Percentiles rank a stretch among this genome's conserved stretches.
These are phyloP conservation scores for Vaccinium vitisidaea DNA, from an alignment of 148 eudicot genomes.

Conservation along the genomic window DNA sequence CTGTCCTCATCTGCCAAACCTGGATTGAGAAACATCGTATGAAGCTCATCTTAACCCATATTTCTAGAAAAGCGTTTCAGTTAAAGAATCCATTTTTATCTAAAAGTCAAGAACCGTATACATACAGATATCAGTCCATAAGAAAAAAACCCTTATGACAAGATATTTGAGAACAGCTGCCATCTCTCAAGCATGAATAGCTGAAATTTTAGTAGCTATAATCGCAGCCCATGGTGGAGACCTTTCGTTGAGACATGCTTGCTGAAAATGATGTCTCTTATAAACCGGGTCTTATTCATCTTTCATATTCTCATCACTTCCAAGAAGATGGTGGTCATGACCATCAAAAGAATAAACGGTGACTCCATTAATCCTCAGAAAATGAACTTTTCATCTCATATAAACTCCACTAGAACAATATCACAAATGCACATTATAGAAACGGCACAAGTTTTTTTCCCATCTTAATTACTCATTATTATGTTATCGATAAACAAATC, in stretches of 20 bases:
- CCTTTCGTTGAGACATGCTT: neutral
- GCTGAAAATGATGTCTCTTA: neutral
- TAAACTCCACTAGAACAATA: neutral
- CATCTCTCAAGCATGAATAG: slow-evolving; percentile 2
- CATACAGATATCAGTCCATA: neutral
- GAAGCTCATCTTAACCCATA: neutral
- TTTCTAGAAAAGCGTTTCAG: neutral
- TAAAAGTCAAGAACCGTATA: neutral
- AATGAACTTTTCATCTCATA: neutral
- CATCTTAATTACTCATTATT: neutral
- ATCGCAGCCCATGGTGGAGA: neutral
- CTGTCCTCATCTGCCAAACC: slow-evolving; percentile 99
- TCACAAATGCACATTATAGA: neutral
- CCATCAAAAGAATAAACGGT: neutral
- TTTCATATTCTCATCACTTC: neutral
- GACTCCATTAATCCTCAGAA: neutral
- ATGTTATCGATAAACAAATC: neutral
- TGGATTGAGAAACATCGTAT: slow-evolving; percentile 26
- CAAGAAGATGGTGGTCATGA: neutral
- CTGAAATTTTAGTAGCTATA: neutral
- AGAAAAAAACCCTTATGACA: neutral
- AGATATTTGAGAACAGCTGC: neutral
- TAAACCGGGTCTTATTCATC: neutral
- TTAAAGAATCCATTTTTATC: neutral
- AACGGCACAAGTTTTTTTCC: neutral